Evolutionary conservation across 1,139 yeast genomes (phyloP), one percentile per base, ranked within the genome.

Genomic region (Sugiyamaella neomexicana): DNA sequence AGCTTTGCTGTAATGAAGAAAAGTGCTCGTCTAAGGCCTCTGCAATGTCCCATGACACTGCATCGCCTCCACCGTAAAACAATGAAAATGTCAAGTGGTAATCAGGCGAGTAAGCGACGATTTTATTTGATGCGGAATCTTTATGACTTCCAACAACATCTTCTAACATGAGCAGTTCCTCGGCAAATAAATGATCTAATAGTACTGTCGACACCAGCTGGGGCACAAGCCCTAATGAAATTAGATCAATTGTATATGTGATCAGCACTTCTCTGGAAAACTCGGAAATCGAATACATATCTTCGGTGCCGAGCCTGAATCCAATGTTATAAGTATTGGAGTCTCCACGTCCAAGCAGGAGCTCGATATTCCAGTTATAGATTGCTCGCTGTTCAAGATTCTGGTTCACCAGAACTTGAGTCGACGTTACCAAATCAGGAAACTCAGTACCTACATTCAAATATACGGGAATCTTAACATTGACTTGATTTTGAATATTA

Each of bases 1-100:
- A 65, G 15, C 72, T 65, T 13, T 66, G 58, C 41, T 80, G 65
- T 41, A 82, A 74, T 3, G 82, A 80, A 1, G 72, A 67, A 60
- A 84, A 78, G 56, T 74, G 70, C 27, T 67, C 62, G 9, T 72
- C 65, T 31, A 82, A 64, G 10, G 82, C 78, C 2, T 64, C 56
- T 27, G 72, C 74, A 52, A 84, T 77, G 47, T 82, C 83, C 90
- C 89, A 86, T 1, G 74, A 74, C 5, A 82, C 68, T 2, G 80
- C 79, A 12, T 71, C 66, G 0, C 81, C 83, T 50, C 78, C 85
- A 15, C 86, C 89, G 45, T 72, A 70, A 54, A 83, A 67, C 42
- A 85, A 69, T 38, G 90, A 86, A 62, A 89, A 79, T 2, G 89
- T 85, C 46, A 86, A 63, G 63, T 86, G 89, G 58, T 84, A 82